Evolutionary conservation across 305 asterid species (phyloP).

Genomic region (Fraxinus floribunda): DNA sequence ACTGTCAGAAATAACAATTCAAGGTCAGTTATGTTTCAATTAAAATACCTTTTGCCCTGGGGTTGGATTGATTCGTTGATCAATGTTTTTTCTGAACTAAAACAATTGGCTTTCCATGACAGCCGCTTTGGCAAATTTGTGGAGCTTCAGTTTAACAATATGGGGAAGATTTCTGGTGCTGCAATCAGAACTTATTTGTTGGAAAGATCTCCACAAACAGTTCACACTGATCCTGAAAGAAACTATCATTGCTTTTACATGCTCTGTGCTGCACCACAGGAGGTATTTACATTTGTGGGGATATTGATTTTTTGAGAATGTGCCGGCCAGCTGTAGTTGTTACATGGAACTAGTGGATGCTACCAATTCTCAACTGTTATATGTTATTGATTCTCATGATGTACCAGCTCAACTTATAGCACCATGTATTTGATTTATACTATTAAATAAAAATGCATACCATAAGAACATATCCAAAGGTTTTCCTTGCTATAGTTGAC

Average conservation of each 20-base stretch:
- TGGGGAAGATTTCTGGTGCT: slow-evolving; percentile 80
- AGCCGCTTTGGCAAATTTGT: slow-evolving; percentile 91
- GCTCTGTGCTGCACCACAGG: slow-evolving; percentile 92
- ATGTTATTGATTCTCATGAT: not conserved
- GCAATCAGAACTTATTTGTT: slow-evolving; percentile 83
- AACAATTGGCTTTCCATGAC: slow-evolving; percentile 24
- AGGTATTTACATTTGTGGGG: slow-evolving; percentile 43
- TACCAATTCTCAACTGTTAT: not conserved
- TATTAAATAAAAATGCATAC: not conserved
- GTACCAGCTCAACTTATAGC: slow-evolving; percentile 2
- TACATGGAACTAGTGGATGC: not conserved
- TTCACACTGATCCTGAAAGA: slow-evolving; percentile 98
- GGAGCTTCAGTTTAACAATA: slow-evolving; percentile 70
- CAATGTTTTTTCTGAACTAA: slow-evolving; percentile 9
- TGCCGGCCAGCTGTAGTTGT: not conserved
- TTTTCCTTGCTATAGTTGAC: not conserved
- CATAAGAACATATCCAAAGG: not conserved
- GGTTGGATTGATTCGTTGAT: slow-evolving; percentile 15
- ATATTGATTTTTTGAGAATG: not conserved
- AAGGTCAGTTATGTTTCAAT: slow-evolving; percentile 38
- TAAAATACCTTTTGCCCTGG: slow-evolving; percentile 4
- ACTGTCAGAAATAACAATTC: slow-evolving; percentile 77
- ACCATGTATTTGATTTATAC: not conserved
- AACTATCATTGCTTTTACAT: slow-evolving; percentile 94
- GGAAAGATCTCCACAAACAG: slow-evolving; percentile 85